Evolutionary conservation across 768 basidiomycete species (phyloP).

Genomic region (Termitomyces sp.): DNA sequence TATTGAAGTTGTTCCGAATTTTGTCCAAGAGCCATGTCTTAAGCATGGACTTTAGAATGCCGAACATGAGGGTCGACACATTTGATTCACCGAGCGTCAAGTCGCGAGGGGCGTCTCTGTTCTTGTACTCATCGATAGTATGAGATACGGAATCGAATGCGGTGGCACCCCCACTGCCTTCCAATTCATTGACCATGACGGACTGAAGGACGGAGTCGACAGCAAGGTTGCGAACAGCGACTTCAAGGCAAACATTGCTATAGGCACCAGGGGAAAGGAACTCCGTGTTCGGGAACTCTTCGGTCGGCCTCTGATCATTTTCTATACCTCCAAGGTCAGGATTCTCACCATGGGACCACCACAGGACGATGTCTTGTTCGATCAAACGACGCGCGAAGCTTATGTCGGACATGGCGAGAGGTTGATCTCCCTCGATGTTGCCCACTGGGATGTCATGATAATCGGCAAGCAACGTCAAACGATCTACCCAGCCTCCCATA

Average conservation of each 20-base stretch:
- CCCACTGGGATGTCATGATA: conserved; percentile 94
- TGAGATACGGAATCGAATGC: conserved; percentile 92
- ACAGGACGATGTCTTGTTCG: conserved; percentile 87
- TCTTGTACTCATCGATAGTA: conserved; percentile 86
- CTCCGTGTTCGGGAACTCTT: conserved; percentile 81
- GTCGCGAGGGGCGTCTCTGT: conserved; percentile 63
- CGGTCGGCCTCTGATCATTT: conserved; percentile 71
- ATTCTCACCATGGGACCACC: conserved; percentile 91
- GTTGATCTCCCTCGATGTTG: conserved; percentile 88
- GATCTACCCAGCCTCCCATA: conserved; percentile 76
- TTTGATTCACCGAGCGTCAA: conserved; percentile 87
- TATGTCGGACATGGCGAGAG: conserved; percentile 84
- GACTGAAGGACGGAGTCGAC: conserved; percentile 94
- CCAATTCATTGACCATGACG: conserved; percentile 92
- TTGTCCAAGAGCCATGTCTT: conserved; percentile 90
- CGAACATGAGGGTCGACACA: conserved; percentile 83
- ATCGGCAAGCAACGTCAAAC: conserved; percentile 73
- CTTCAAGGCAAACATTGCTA: conserved; percentile 87
- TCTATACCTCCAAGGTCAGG: conserved; percentile 95
- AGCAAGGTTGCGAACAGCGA: conserved; percentile 88
- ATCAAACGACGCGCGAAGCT: conserved; percentile 85
- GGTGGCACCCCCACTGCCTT: conserved; percentile 90
- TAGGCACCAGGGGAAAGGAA: conserved; percentile 85
- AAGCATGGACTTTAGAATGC: conserved; percentile 81
- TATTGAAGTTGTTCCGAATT: conserved; percentile 60